Evolutionary conservation across 805 yeast genomes (phyloP).

Genomic region (Wickerhamiella azyma): DNA sequence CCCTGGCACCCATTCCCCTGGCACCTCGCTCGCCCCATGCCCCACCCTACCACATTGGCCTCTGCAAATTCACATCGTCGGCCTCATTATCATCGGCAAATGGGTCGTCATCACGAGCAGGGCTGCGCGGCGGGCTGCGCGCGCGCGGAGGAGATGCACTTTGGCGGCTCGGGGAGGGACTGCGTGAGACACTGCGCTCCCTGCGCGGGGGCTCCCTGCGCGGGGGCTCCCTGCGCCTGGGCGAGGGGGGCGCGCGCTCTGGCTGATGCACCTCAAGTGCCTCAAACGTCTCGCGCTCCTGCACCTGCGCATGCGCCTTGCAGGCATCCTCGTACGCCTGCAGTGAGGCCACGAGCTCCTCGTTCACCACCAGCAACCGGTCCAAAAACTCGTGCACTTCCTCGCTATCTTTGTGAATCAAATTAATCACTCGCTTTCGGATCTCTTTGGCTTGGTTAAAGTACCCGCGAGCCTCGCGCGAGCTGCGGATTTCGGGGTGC

Average conservation of each 20-base stretch:
- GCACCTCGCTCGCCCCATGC: no score
- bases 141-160: no score
- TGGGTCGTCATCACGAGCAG: constrained; percentile 29
- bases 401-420: constrained; percentile 68
- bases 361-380: constrained; percentile 78
- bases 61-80: constrained; percentile 15
- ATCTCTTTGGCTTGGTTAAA: constrained; percentile 57
- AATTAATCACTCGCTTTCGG: constrained; percentile 65
- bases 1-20: no score
- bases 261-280: no score
- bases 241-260: constrained; percentile 9
- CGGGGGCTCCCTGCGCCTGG: not conserved
- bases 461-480: constrained; percentile 51
- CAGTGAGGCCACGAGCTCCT: constrained; percentile 66
- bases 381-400: constrained; percentile 66
- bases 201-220: no score
- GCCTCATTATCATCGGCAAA: constrained; percentile 38
- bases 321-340: constrained; percentile 44
- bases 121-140: not conserved
- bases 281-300: constrained; percentile 17
- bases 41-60: constrained; percentile 21
- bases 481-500: constrained; percentile 31
- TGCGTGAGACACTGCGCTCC: no score
- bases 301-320: constrained; percentile 12
- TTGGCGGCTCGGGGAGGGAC: constrained; percentile 12